Conservation (phyloP, 352 stramenopile genomes). For the Pythium chondricola region DNA sequence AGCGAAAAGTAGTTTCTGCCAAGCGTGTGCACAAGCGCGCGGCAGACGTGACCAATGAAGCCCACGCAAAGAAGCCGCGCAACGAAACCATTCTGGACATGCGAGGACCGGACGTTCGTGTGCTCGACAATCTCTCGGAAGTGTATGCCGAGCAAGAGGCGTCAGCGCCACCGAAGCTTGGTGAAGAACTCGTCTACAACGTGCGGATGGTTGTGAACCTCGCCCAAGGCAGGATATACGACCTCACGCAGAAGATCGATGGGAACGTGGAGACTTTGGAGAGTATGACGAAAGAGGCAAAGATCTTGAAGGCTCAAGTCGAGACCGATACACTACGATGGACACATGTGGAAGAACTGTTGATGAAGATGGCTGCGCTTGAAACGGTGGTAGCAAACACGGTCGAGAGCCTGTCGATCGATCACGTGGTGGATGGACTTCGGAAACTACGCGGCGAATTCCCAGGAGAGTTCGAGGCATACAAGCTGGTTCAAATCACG, state of each 20-base stretch:
- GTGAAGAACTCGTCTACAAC: constrained; percentile 90
- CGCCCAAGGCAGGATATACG: constrained; percentile 68
- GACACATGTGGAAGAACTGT: constrained; percentile 40
- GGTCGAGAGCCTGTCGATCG: constrained; percentile 22
- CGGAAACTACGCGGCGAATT: constrained; percentile 35
- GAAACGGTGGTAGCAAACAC: constrained; percentile 21
- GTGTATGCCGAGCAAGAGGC: constrained; percentile 51
- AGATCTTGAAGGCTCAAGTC: constrained; percentile 56
- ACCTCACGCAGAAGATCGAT: constrained; percentile 67
- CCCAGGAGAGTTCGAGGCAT: constrained; percentile 64
- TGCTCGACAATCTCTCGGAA: constrained; percentile 58
- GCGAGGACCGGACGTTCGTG: constrained; percentile 75
- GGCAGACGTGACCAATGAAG: constrained; percentile 52
- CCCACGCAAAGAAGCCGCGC: constrained; percentile 36
- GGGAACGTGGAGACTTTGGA: constrained; percentile 36
- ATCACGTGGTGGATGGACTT: constrained; percentile 36
- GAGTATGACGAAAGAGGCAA: constrained; percentile 58
- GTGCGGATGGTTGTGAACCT: constrained; percentile 85
- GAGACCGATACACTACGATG: constrained; percentile 49
- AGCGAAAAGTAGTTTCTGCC: constrained; percentile 42
- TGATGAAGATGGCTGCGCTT: constrained; percentile 35
- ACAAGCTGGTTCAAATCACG: constrained; percentile 64
- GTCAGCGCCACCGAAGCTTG: constrained; percentile 61
- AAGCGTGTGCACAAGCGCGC: constrained; percentile 61
- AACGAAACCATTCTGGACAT: constrained; percentile 85